Evolutionary conservation across 2,329 filamentous ascomycete genomes (phyloP).

Genomic region (Geosmithia putterillii): DNA sequence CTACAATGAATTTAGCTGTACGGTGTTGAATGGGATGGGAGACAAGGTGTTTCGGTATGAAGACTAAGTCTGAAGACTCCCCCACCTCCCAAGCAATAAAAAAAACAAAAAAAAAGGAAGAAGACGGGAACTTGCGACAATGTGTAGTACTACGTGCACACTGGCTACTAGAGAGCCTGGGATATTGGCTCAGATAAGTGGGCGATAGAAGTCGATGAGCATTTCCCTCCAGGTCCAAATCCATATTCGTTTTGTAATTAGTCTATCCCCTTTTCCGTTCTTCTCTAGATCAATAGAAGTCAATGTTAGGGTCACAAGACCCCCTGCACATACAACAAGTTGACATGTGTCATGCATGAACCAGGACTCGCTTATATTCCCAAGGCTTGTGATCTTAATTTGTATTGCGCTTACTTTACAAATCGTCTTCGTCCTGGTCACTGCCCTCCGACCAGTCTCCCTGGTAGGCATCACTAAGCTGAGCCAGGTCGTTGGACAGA

Average conservation of each 20-base stretch:
- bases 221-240: neutral
- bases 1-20: no score
- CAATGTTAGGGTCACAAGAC: neutral
- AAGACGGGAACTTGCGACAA: no score
- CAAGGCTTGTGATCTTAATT: no score
- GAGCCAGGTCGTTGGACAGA: conserved; percentile 68
- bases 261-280: neutral
- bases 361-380: no score
- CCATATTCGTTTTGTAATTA: conserved; percentile 2
- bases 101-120: no score
- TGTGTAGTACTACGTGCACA: no score
- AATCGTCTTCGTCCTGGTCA: conserved; percentile 54
- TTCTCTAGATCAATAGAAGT: conserved; percentile 2
- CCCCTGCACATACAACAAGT: neutral
- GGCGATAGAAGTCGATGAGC: neutral
- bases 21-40: no score
- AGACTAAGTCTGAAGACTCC: no score
- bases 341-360: neutral
- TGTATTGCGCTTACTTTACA: no score
- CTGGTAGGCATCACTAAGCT: conserved; percentile 78
- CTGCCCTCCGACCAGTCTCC: conserved; percentile 76
- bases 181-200: neutral
- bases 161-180: neutral
- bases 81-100: no score
- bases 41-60: no score